Conservation (phyloP, 2,329 filamentous ascomycete species). For the Calonectria henricotiae region DNA sequence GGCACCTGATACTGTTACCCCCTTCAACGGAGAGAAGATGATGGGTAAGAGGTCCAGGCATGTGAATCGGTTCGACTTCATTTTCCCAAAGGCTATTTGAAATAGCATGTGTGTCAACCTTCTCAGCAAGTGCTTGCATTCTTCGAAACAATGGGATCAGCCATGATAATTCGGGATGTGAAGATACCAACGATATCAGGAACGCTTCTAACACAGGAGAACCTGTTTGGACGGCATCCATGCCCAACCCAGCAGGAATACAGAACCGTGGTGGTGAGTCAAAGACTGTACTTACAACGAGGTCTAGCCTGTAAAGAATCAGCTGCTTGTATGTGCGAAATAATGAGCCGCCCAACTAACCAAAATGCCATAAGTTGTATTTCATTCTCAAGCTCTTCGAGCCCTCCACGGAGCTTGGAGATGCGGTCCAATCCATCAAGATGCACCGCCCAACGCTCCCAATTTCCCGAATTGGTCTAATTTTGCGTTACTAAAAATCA, state of each 20-base stretch:
- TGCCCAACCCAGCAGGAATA: neutral
- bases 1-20: neutral
- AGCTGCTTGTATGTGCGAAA: neutral
- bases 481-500: neutral
- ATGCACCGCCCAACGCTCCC: conserved; percentile 12
- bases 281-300: conserved; percentile 5
- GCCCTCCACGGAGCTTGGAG: neutral
- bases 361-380: neutral
- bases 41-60: conserved; percentile 12
- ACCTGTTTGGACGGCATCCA: too few species aligned
- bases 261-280: neutral
- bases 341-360: neutral
- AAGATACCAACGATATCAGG: neutral
- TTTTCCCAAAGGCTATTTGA: neutral
- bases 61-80: neutral
- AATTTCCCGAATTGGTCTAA: neutral
- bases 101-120: neutral
- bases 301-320: neutral
- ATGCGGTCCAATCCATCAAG: neutral
- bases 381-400: neutral
- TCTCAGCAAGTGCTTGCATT: neutral
- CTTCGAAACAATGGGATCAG: neutral
- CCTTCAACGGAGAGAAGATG: neutral
- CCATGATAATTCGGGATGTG: conserved; percentile 2
- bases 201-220: neutral